Evolutionary conservation across 768 basidiomycete species (phyloP).

Genomic region (Lentinula guzmanii): DNA sequence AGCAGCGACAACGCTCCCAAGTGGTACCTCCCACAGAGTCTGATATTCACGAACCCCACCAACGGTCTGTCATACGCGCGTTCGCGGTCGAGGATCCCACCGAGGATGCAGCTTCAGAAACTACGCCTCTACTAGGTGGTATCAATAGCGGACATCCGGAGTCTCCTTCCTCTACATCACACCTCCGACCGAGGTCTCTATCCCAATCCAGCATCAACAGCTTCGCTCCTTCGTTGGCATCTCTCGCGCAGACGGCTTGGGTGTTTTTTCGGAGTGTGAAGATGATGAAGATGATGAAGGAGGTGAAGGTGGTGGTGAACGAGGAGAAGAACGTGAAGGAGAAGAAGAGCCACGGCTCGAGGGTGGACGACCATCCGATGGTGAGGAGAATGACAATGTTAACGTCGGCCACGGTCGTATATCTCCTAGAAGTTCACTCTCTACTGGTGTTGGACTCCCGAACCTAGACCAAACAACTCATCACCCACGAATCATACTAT

Average conservation of each 20-base stretch:
- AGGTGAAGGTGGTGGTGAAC: too few species aligned
- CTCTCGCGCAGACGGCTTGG: constrained; percentile 61
- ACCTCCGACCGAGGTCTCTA: constrained; percentile 43
- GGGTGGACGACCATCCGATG: too few species aligned
- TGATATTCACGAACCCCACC: constrained; percentile 16
- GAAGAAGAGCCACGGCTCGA: background rate
- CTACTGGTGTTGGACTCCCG: too few species aligned
- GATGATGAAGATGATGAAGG: constrained; percentile 16
- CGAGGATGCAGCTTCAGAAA: constrained; percentile 27
- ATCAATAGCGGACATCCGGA: constrained; percentile 16
- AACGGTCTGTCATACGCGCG: constrained; percentile 21
- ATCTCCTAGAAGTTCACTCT: too few species aligned
- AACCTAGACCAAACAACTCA: background rate
- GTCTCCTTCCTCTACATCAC: background rate
- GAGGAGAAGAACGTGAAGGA: background rate
- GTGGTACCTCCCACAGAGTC: constrained; percentile 20
- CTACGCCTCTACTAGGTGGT: constrained; percentile 38
- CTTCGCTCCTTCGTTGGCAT: constrained; percentile 60
- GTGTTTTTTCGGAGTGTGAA: constrained; percentile 56
- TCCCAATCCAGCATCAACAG: constrained; percentile 54
- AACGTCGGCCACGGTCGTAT: background rate
- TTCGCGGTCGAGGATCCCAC: constrained; percentile 23
- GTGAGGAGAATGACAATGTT: too few species aligned
- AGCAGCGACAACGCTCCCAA: constrained; percentile 16
- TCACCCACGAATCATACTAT: constrained; percentile 10